Conservation (phyloP, 2,329 filamentous ascomycete genomes). For the Monilinia laxa region DNA sequence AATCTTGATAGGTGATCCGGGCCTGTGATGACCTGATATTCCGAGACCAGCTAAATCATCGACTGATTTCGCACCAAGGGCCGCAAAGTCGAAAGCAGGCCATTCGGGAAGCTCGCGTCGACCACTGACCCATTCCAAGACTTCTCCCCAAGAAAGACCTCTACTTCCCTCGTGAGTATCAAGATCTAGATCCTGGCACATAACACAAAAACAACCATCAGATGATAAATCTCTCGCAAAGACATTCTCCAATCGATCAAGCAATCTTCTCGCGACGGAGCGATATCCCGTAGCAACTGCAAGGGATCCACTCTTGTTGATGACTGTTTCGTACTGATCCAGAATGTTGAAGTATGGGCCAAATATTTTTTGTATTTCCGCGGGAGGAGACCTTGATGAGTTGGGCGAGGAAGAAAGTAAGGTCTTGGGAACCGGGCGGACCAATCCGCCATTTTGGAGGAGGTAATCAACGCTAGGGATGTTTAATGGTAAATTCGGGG, state of each 20-base stretch:
- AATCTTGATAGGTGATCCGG: slow-evolving; percentile 67
- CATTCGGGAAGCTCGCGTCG: slow-evolving; percentile 81
- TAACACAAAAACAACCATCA: slow-evolving; percentile 80
- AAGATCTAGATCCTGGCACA: slow-evolving; percentile 65
- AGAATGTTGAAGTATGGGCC: slow-evolving; percentile 79
- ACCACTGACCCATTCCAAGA: slow-evolving; percentile 88
- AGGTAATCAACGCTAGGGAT: slow-evolving; percentile 88
- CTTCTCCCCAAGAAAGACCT: slow-evolving; percentile 91
- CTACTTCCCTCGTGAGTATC: slow-evolving; percentile 48
- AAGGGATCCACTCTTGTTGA: slow-evolving; percentile 81
- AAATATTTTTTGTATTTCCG: slow-evolving; percentile 73
- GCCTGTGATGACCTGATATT: slow-evolving; percentile 51
- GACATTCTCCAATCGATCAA: slow-evolving; percentile 89
- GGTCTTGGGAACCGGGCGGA: slow-evolving; percentile 68
- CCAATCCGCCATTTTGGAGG: slow-evolving; percentile 80
- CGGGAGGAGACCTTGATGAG: slow-evolving; percentile 43
- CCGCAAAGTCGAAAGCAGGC: slow-evolving; percentile 79
- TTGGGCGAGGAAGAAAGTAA: slow-evolving; percentile 60
- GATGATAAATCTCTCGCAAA: slow-evolving; percentile 89
- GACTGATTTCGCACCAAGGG: slow-evolving; percentile 59
- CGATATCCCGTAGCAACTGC: slow-evolving; percentile 94
- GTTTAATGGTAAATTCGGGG: slow-evolving; percentile 56
- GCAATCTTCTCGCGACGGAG: slow-evolving; percentile 83
- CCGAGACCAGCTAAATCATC: slow-evolving; percentile 56
- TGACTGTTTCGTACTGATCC: slow-evolving; percentile 80